Evolutionary conservation across 1,139 yeast genomes (phyloP).

Genomic region (Sugiyamaella japonica): DNA sequence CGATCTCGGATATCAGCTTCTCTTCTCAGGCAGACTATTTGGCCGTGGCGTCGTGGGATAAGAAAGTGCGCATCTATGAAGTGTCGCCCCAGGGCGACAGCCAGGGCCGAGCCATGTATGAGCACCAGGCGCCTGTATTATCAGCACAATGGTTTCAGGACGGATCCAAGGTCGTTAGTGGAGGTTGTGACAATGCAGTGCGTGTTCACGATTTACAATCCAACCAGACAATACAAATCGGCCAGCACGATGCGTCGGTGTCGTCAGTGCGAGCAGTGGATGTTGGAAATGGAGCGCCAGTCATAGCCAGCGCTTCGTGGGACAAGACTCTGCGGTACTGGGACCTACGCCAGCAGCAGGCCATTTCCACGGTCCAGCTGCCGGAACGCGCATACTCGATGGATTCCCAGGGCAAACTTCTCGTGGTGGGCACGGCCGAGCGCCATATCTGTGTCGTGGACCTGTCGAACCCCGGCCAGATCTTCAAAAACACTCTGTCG

Average conservation of each 20-base stretch:
- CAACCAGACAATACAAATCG: slow-evolving; percentile 82
- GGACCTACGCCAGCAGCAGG: slow-evolving; percentile 87
- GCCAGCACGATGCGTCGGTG: slow-evolving; percentile 83
- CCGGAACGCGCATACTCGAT: slow-evolving; percentile 92
- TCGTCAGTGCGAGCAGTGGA: slow-evolving; percentile 72
- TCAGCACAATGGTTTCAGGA: slow-evolving; percentile 80
- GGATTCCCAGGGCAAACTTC: slow-evolving; percentile 77
- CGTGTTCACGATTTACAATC: slow-evolving; percentile 78
- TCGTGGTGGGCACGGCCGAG: slow-evolving; percentile 93
- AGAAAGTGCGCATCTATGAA: slow-evolving; percentile 90
- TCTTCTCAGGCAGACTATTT: slow-evolving; percentile 87
- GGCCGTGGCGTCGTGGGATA: slow-evolving; percentile 93
- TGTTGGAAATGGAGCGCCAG: slow-evolving; percentile 63
- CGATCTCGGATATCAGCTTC: slow-evolving; percentile 81
- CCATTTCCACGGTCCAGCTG: slow-evolving; percentile 74
- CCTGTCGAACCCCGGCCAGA: slow-evolving; percentile 72
- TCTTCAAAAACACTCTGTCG: slow-evolving; percentile 72
- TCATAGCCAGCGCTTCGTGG: slow-evolving; percentile 94
- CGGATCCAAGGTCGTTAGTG: slow-evolving; percentile 85
- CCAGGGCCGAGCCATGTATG: slow-evolving; percentile 86
- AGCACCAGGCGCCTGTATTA: slow-evolving; percentile 87
- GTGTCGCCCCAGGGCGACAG: slow-evolving; percentile 62
- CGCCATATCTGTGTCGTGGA: slow-evolving; percentile 77
- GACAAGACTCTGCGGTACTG: slow-evolving; percentile 92
- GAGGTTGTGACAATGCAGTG: slow-evolving; percentile 92